phyloP scores from a whole-genome alignment of 2,329 filamentous ascomycete genomes.

The Sporothrix schenckii region DNA sequence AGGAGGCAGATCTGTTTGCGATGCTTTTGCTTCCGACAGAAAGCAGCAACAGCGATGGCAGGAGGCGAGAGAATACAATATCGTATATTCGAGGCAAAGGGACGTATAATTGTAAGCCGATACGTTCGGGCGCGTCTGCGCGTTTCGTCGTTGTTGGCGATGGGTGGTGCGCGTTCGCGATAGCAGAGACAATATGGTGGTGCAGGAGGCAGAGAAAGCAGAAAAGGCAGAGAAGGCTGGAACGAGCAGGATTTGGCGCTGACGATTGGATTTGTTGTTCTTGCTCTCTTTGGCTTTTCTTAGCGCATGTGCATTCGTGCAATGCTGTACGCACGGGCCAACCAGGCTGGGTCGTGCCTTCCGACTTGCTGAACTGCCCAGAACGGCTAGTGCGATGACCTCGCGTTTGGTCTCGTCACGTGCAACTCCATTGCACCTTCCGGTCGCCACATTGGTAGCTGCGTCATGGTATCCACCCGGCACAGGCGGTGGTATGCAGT shows the following conservation, averaged over 20 bases:
- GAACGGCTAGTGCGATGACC: slow-evolving; percentile 7
- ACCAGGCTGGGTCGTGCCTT: slow-evolving; percentile 22
- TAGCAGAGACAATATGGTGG: neutral
- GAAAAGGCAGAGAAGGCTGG: slow-evolving; percentile 11
- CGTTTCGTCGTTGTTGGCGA: neutral
- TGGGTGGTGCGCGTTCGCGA: slow-evolving; percentile 1
- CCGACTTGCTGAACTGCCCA: neutral
- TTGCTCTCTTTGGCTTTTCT: slow-evolving; percentile 19
- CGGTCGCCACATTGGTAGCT: neutral
- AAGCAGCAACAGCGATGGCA: neutral
- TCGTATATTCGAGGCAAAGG: neutral
- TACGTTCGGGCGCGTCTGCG: neutral
- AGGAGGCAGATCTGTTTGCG: neutral
- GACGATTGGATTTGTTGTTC: slow-evolving; percentile 26
- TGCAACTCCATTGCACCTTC: neutral
- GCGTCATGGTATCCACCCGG: slow-evolving; percentile 24
- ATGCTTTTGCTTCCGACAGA: neutral
- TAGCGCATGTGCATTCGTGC: slow-evolving; percentile 16
- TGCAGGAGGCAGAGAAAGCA: slow-evolving; percentile 10
- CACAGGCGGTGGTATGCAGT: neutral
- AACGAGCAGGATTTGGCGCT: slow-evolving; percentile 18
- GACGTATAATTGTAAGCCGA: too few species aligned
- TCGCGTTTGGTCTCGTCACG: neutral
- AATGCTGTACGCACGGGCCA: slow-evolving; percentile 20
- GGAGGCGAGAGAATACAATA: neutral